Evolutionary conservation across 1,284 basidiomycete species (phyloP), one percentile per base, ranked within the genome.

Genomic region (Pyrrhoderma noxium): DNA sequence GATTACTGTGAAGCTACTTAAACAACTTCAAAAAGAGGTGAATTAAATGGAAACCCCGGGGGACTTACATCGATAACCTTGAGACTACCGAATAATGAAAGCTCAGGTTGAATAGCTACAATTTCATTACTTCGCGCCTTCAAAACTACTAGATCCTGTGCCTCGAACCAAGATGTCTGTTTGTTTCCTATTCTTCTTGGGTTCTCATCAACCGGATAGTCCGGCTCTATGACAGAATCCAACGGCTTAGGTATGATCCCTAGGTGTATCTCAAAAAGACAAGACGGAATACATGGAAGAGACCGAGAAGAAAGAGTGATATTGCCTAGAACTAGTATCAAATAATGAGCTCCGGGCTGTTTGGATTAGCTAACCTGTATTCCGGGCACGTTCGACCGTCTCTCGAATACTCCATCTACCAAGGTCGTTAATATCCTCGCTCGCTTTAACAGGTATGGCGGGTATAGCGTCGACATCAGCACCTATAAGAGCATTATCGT

Each of bases 121-220:
- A 90, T 89, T 25, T 83, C 80, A 59, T 90, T 90, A 58, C 79
- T 85, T 75, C 81, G 82, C 16, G 80, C 81, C 60, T 87, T 89
- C 41, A 90, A 64, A 0, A 85, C 69, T 40, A 77, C 74, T 18
- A 90, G 66, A 64, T 90, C 87, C 60, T 85, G 81, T 3, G 82
- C 82, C 60, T 89, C 86, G 58, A 80, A 89, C 85, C 87, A 89
- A 1, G 83, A 71, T 14, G 78, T 67, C 66, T 50, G 71, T 70
- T 65, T 67, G 55, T 55, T 59, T 48, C 56, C 51, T 39, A 60
- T 61, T 54, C 66, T 48, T 49, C 72, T 71, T 8, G 64, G 60
- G 39, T 31, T 5, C 54, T 56, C 9, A 60, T 63, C 18, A 63
- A 76, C 38, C 82, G 67, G 2, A 72, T 69, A 2, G 80, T 80